Base-by-base conservation (phyloP, 768 basidiomycete species). In the Termitomyces titanicus region DNA sequence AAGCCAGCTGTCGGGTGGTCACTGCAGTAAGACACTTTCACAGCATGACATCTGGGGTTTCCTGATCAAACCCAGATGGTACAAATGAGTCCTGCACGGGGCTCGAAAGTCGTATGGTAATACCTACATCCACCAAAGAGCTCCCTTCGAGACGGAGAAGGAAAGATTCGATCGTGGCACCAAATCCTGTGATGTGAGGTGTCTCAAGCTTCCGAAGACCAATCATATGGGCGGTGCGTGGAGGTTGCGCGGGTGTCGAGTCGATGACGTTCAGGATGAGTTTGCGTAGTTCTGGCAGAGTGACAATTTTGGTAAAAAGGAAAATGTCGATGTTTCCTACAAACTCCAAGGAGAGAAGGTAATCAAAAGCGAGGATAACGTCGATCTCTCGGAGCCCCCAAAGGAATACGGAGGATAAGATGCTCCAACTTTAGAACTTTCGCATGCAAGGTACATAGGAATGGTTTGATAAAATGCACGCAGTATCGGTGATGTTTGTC, bases 281-380 rank as follows among this genome's bases (percentile, higher is more conserved):
- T 39, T 25, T 53, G 6, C 52, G 52, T 22, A 53, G 35, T 20
- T 45, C 22, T n/a, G 52, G 52, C 15, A 53, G 43, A 3, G 52
- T 46, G 24, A 46, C 35, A 2, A 53, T 46, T 17, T 53, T 9
- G 8, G 22, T 4, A 46, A 53, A 53, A 18, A 45, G 17, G 3
- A 11, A 10, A 13, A 37, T 37, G 35, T 53, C 44, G 8, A 46
- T 53, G 25, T 18, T 31, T 17, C 43, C 52, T 11, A 29, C 18
- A 12, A 53, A 22, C 13, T 46, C 25, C 24, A 53, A 27, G 2
- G 52, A 53, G 11, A 18, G 25, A 7, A 53, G 52, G 11, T 31
- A 9, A 5, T 31, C 17, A 15, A 46, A 53, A 24, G 7, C 10
- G 25, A 20, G n/a, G 11, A 53, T 11, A 11, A 18, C 24, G 6